Evolutionary conservation across 768 basidiomycete species (phyloP).

Genomic region (Lactarius pseudohatsudake): DNA sequence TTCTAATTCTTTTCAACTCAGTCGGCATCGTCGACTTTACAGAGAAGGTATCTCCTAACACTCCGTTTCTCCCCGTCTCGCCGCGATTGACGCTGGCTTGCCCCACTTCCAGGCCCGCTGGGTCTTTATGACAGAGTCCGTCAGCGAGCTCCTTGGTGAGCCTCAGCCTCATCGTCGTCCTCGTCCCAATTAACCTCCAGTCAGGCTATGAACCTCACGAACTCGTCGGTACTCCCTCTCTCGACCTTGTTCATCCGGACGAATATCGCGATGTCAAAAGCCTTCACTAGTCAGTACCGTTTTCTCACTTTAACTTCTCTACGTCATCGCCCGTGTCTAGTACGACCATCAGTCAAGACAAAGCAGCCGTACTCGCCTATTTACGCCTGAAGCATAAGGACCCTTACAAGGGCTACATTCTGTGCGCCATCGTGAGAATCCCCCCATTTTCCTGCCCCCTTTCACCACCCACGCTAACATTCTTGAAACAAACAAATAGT

Average conservation of each 20-base stretch:
- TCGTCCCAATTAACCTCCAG: background rate
- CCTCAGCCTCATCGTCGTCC: background rate
- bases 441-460: background rate
- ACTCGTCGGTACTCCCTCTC: constrained; percentile 63
- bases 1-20: constrained; percentile 33
- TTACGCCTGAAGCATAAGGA: constrained; percentile 79
- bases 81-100: background rate
- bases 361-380: constrained; percentile 76
- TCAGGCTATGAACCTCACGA: constrained; percentile 74
- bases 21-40: constrained; percentile 84
- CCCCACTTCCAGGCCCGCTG: constrained; percentile 52
- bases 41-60: constrained; percentile 51
- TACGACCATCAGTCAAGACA: constrained; percentile 75
- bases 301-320: background rate
- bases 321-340: constrained; percentile 37
- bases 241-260: constrained; percentile 80
- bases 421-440: constrained; percentile 67
- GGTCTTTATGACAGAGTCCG: constrained; percentile 66
- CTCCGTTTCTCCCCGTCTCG: constrained; percentile 27
- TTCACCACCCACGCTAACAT: background rate
- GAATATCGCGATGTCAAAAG: constrained; percentile 65
- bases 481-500: constrained; percentile 35
- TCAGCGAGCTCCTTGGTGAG: constrained; percentile 61
- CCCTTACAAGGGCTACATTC: constrained; percentile 70
- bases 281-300: constrained; percentile 61